phyloP scores from a whole-genome alignment of 345 rosid species.

The Pugionium dolabratum region DNA sequence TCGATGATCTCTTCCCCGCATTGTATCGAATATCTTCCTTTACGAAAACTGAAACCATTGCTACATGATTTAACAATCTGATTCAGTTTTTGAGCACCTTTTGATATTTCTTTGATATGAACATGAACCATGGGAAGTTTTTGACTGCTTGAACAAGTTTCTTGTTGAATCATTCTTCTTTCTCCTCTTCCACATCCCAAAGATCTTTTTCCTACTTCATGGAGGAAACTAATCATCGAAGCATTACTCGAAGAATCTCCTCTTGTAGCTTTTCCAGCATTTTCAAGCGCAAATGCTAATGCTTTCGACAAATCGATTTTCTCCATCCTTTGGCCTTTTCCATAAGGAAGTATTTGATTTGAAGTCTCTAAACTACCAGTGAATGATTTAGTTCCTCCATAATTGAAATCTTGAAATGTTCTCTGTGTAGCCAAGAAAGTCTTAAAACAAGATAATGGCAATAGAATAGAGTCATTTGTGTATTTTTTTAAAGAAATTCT shows the following conservation, averaged over 20 bases:
- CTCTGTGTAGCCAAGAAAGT: slow-evolving; percentile 34
- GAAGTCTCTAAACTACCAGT: slow-evolving; percentile 41
- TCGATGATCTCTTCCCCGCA: slow-evolving; percentile 72
- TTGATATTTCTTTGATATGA: slow-evolving; percentile 74
- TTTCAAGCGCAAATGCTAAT: slow-evolving; percentile 71
- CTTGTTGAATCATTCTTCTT: slow-evolving; percentile 43
- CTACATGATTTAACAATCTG: slow-evolving; percentile 76
- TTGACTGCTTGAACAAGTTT: slow-evolving; percentile 45
- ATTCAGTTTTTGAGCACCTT: slow-evolving; percentile 72
- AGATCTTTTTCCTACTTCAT: slow-evolving; percentile 62
- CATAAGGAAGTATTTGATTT: slow-evolving; percentile 57
- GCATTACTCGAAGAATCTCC: slow-evolving; percentile 53
- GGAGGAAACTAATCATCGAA: slow-evolving; percentile 60
- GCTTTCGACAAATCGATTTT: slow-evolving; percentile 69
- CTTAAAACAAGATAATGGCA: not conserved
- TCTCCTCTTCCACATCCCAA: slow-evolving; percentile 45
- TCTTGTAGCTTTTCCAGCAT: slow-evolving; percentile 65
- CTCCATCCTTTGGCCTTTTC: slow-evolving; percentile 47
- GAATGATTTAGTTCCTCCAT: slow-evolving; percentile 43
- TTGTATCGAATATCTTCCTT: slow-evolving; percentile 60
- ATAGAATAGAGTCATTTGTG: too few relatives aligned
- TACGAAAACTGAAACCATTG: slow-evolving; percentile 57
- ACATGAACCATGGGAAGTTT: slow-evolving; percentile 59
- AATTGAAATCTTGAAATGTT: slow-evolving; percentile 44
- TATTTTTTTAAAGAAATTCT: too few relatives aligned